A percentile compares a stretch with the other conserved stretches of the same genome.
phyloP scores from a whole-genome alignment of 768 basidiomycete genomes.

The Serendipita indica region DNA sequence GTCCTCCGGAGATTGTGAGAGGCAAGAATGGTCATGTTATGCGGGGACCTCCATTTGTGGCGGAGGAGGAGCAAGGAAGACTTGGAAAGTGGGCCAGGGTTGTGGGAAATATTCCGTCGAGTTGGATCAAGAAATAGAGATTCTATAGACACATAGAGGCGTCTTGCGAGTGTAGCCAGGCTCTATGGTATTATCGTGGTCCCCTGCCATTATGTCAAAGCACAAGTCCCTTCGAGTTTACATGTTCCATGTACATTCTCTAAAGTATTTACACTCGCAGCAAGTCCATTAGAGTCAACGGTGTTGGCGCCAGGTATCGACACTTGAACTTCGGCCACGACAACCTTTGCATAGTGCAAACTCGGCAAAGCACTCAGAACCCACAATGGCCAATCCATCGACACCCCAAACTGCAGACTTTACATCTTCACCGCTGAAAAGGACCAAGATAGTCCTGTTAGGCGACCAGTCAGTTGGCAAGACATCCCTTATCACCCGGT shows the following conservation, averaged over 20 bases:
- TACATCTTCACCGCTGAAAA: slow-evolving; percentile 78
- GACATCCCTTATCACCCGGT: slow-evolving; percentile 96
- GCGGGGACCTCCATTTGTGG: slow-evolving; percentile 51
- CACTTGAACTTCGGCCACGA: no score
- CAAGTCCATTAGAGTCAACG: no score
- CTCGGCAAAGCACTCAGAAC: neutral
- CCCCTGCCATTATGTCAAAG: neutral
- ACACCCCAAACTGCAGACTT: slow-evolving; percentile 70
- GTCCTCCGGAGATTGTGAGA: slow-evolving; percentile 35
- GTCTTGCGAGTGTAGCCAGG: neutral
- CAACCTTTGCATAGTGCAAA: neutral
- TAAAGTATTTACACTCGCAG: neutral
- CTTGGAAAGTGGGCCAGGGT: slow-evolving; percentile 53
- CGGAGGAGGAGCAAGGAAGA: slow-evolving; percentile 61
- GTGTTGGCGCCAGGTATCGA: no score
- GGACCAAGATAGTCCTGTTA: slow-evolving; percentile 90
- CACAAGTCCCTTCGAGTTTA: neutral
- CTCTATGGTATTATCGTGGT: neutral
- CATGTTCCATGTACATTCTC: neutral
- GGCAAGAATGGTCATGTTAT: slow-evolving; percentile 31
- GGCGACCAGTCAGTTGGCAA: slow-evolving; percentile 98
- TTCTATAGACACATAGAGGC: no score
- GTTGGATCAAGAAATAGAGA: slow-evolving; percentile 35
- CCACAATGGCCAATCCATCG: slow-evolving; percentile 13
- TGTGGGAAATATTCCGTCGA: slow-evolving; percentile 57